Conservation (phyloP, 805 yeast genomes). For the Starmerella sp. region DNA sequence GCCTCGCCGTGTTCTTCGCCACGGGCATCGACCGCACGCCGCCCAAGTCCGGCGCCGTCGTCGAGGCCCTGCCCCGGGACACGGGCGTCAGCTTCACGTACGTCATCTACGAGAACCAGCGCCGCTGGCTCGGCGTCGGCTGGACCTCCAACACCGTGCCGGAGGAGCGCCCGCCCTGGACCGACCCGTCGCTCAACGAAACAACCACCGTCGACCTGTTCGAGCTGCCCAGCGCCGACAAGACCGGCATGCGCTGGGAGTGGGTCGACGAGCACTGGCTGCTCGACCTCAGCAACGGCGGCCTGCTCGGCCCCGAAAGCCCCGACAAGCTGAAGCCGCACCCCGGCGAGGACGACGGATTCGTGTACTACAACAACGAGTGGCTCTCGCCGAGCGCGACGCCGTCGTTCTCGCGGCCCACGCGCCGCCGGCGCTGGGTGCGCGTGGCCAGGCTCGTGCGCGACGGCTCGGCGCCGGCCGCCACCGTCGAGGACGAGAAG, state of each 20-base stretch:
- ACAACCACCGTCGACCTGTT: conserved; percentile 65
- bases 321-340: conserved; percentile 29
- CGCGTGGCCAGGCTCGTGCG: conserved; percentile 76
- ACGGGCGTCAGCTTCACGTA: conserved; percentile 50
- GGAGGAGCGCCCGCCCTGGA: conserved; percentile 94
- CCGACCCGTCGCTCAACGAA: conserved; percentile 88
- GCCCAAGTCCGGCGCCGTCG: neutral
- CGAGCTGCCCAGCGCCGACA: conserved; percentile 62
- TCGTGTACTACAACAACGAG: conserved; percentile 77
- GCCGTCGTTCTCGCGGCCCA: conserved; percentile 78
- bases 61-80: neutral
- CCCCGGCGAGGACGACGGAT: conserved; percentile 76
- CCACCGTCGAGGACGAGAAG: neutral
- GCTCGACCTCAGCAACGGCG: conserved; percentile 78
- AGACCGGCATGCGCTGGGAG: conserved; percentile 70
- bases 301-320: conserved; percentile 29
- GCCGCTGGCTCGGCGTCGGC: conserved; percentile 96
- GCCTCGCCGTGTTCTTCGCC: conserved; percentile 63
- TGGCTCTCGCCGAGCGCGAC: conserved; percentile 89
- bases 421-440: conserved; percentile 92
- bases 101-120: conserved; percentile 85
- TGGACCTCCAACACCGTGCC: conserved; percentile 90
- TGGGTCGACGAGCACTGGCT: conserved; percentile 95
- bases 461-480: neutral
- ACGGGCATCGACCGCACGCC: conserved; percentile 49